These are phyloP conservation scores for Moricandia arvensis DNA, from an alignment of 345 rosid genomes.

Conservation along the genomic window DNA sequence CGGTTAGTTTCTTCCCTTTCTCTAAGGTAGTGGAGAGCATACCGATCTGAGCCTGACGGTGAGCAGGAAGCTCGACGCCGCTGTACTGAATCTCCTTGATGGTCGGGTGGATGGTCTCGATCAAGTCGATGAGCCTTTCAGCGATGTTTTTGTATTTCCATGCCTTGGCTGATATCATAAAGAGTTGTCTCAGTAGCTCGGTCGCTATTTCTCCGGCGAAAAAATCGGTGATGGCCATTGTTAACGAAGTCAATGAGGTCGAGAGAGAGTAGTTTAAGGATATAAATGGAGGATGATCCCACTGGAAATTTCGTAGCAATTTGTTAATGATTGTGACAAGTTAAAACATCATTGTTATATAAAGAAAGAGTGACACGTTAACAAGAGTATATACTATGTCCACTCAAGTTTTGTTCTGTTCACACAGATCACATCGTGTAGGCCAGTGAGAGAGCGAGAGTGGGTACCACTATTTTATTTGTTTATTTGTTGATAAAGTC, in stretches of 20 bases:
- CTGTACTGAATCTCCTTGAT: conserved; percentile 65
- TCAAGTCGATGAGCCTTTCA: conserved; percentile 28
- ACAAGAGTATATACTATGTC: background rate
- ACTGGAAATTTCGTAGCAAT: conserved; percentile 4
- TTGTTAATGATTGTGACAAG: background rate
- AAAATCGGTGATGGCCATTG: conserved; percentile 60
- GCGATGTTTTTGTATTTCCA: conserved; percentile 52
- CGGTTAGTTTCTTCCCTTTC: conserved; percentile 51
- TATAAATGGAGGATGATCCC: background rate
- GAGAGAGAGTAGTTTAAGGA: background rate
- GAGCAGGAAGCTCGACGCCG: conserved; percentile 70
- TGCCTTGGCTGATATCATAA: conserved; percentile 43
- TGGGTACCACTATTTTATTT: background rate
- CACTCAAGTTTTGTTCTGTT: background rate
- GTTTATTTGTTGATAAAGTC: background rate
- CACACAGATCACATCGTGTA: background rate
- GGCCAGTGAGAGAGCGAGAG: background rate
- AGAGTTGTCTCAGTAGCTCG: conserved; percentile 53
- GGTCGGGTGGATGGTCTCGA: conserved; percentile 45
- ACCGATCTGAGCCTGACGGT: conserved; percentile 71
- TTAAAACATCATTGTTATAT: background rate
- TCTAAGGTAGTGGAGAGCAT: conserved; percentile 42
- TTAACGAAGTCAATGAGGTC: background rate
- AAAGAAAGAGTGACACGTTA: background rate
- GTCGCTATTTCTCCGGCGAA: conserved; percentile 66